Conservation (phyloP, 1,139 yeast genomes). For the Sugiyamaella sp. region DNA sequence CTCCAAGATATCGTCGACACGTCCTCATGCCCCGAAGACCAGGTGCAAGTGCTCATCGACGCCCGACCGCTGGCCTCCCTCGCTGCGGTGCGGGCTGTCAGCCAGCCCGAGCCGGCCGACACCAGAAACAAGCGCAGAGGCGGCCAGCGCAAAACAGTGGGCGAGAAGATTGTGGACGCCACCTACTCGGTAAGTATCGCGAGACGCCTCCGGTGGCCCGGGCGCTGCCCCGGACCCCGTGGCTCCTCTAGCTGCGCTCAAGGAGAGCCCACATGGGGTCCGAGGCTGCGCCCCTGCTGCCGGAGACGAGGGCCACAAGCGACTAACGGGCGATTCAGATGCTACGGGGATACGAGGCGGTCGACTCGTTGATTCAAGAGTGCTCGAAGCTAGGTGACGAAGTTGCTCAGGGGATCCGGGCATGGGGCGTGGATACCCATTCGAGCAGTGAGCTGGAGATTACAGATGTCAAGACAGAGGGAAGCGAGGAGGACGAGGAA, state of each 20-base stretch:
- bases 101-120: slow-evolving; percentile 30
- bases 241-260: neutral
- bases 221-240: neutral
- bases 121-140: slow-evolving; percentile 44
- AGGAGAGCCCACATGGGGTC: neutral
- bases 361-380: slow-evolving; percentile 80
- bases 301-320: neutral
- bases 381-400: slow-evolving; percentile 78
- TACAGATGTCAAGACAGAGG: slow-evolving; percentile 28
- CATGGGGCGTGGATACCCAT: slow-evolving; percentile 82
- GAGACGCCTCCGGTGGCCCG: neutral
- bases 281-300: slow-evolving; percentile 11
- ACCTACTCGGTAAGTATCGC: slow-evolving; percentile 45
- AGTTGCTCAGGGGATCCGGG: slow-evolving; percentile 70
- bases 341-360: slow-evolving; percentile 88
- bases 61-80: slow-evolving; percentile 70
- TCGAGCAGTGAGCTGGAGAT: slow-evolving; percentile 43
- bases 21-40: slow-evolving; percentile 67
- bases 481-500: slow-evolving; percentile 32
- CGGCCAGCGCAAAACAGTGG: slow-evolving; percentile 58
- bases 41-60: slow-evolving; percentile 62
- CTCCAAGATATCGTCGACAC: slow-evolving; percentile 78
- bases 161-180: slow-evolving; percentile 75
- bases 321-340: slow-evolving; percentile 46
- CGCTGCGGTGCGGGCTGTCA: slow-evolving; percentile 52